These are phyloP conservation scores for Pestalotiopsis sp. DNA, from an alignment of 2,329 filamentous ascomycete genomes.

Conservation along the genomic window DNA sequence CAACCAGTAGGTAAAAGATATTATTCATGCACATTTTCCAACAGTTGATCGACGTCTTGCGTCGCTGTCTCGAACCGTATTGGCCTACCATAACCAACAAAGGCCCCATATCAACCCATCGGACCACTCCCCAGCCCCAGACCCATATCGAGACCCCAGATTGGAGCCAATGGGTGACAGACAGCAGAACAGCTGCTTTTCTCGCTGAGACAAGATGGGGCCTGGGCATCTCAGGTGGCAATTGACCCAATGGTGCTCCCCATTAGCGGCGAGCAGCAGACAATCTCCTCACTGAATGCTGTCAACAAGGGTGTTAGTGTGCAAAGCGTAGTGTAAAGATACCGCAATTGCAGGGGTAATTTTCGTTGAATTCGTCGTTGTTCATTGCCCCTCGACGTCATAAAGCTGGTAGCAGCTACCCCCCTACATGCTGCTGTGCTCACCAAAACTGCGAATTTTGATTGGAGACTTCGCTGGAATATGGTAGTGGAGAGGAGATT, in stretches of 20 bases:
- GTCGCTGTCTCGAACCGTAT: not conserved
- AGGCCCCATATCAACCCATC: too few species aligned
- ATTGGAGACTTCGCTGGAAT: not conserved
- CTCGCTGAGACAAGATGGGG: not conserved
- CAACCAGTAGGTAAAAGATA: not conserved
- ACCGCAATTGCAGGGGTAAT: constrained; percentile 13
- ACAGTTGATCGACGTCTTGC: not conserved
- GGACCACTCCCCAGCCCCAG: not conserved
- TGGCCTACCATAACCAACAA: too few species aligned
- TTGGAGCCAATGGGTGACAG: not conserved
- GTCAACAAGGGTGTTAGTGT: not conserved
- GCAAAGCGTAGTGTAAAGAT: not conserved
- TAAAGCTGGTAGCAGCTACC: constrained; percentile 17
- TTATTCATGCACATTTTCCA: not conserved
- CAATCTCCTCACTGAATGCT: not conserved
- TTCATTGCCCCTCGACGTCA: constrained; percentile 33
- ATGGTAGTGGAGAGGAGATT: not conserved
- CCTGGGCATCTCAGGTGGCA: not conserved
- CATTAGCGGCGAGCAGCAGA: not conserved
- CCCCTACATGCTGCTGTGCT: constrained; percentile 8
- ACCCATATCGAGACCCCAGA: not conserved
- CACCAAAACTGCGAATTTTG: not conserved
- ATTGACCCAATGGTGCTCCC: not conserved
- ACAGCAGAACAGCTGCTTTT: not conserved
- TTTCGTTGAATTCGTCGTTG: constrained; percentile 19